Base-by-base conservation (phyloP, 2,329 filamentous ascomycete genomes). In the Hypoxylon sp. region DNA sequence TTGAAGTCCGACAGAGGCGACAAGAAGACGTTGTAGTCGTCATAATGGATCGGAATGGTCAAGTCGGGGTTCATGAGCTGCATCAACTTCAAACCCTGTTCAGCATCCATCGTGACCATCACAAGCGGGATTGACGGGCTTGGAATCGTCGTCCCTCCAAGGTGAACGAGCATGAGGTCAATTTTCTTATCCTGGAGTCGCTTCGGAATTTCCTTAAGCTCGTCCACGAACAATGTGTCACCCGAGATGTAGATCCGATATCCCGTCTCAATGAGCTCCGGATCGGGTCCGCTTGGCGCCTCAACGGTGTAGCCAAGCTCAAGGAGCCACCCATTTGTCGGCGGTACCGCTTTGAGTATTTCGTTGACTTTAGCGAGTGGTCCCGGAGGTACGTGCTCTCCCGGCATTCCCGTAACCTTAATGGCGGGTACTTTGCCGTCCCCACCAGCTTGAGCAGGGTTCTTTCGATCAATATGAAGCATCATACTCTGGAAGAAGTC, bases 61-160 rank as follows among this genome's bases (percentile, higher is more conserved):
- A 90, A 61, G 23, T 89, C 86, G 70, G 89, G 87, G 30, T 87
- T 79, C 32, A 91, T 84, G 63, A 91, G 70, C 70, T 82, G 79
- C 75, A 91, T 85, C 67, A 91, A 75, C 77, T 89, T 79, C 28
- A 91, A 70, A 0, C 89, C 89, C 76, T 90, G 86, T 73, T 84
- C 81, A 21, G 85, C 89, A 75, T 91, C 89, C 89, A 91, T 91
- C 0, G 89, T 91, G 2, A 91, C 86, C 89, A 91, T 91, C 23
- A 91, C 64, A 65, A 91, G 76, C 48, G 87, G 87, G 75, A 88
- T 72, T 4, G 82, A 81, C 0, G 88, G 87, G 0, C 84, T 82
- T 0, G 89, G 89, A 30, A 92, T 87, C 3, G 87, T 91, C 0
- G 89, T 91, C 2, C 89, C 89, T 19, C 89, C 89, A 0, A 91